Evolutionary conservation across 2,329 filamentous ascomycete genomes (phyloP), one percentile per base, ranked within the genome.

Genomic region (Aspergillus sp.): DNA sequence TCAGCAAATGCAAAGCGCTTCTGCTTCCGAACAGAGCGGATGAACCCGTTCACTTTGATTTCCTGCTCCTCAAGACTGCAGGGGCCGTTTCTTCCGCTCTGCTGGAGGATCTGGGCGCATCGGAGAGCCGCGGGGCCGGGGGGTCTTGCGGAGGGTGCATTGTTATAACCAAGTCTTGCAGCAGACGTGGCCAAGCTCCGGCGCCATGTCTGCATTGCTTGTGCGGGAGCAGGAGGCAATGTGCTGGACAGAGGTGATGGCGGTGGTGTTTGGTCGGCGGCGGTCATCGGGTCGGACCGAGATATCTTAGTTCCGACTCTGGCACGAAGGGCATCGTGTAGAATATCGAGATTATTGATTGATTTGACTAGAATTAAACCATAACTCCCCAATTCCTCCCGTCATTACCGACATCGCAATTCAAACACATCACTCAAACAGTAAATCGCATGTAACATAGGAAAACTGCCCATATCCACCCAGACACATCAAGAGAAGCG

Each of bases 1-100:
- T 86, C 75, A 32, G 88, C 80, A 63, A 98, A 96, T 4, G 82
- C 79, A 38, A 82, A 70, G 14, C 73, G 73, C 57, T 95, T 93
- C 67, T 93, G 86, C 57, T 85, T 83, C 41, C 89, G 75, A 39
- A 94, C 79, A 3, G 85, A 89, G 42, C 84, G 76, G 34, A 95
- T 72, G 64, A 82, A 89, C 40, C 88, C 89, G 54, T 82, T 73
- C 46, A 94, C 67, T 36, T 71, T 69, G 29, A 81, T 46, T 34
- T 62, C 49, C 38, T 57, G 49, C 38, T 60, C 50, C 37, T 63
- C 59, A 15, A 59, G 44, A 19, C 35, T 47, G 35, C 42, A 47
- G 15, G 46, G 36, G 22, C 42, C 48, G 13, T 43, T 42, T 29
- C 46, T 41, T 30, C 44, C 40, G 34, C 51, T 55, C 15, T 45